These are phyloP conservation scores for Datura wrightii DNA, from an alignment of 257 asterid genomes.

Conservation along the genomic window DNA sequence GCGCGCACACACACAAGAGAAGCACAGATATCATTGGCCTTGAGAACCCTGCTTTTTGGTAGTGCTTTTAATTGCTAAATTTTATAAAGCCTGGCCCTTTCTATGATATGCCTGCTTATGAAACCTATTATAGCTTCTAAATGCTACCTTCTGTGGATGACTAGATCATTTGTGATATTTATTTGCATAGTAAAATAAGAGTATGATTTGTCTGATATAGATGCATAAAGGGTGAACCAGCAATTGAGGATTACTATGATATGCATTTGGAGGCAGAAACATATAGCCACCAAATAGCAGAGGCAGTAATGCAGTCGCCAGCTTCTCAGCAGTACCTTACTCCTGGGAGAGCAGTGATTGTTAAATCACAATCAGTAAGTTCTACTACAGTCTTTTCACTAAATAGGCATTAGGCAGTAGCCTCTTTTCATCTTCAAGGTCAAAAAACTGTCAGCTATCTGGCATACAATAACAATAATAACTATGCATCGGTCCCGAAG, in stretches of 20 bases:
- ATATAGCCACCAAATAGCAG: conserved; percentile 53
- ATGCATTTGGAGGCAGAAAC: conserved; percentile 72
- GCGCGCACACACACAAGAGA: background rate
- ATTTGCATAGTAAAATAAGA: conserved; percentile 9
- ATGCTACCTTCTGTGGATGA: background rate
- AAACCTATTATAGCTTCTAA: background rate
- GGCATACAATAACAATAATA: background rate
- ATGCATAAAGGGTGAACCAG: conserved; percentile 98
- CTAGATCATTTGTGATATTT: background rate
- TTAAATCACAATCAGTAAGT: conserved; percentile 81
- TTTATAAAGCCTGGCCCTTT: background rate
- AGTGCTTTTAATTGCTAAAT: conserved; percentile 6
- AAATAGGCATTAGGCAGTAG: conserved; percentile 12
- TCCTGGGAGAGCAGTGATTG: conserved; percentile 90
- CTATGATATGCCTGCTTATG: background rate
- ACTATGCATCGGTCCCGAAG: background rate
- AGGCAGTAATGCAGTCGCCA: conserved; percentile 82
- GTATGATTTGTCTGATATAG: conserved; percentile 46
- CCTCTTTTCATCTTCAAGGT: conserved; percentile 19
- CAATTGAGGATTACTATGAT: conserved; percentile 90
- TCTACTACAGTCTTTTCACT: conserved; percentile 21
- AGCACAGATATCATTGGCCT: background rate
- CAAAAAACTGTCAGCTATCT: background rate
- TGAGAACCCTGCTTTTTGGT: conserved; percentile 18
- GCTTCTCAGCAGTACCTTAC: conserved; percentile 66